Base-by-base conservation (phyloP, 2,329 filamentous ascomycete species). In the Ampelomyces quisqualis region DNA sequence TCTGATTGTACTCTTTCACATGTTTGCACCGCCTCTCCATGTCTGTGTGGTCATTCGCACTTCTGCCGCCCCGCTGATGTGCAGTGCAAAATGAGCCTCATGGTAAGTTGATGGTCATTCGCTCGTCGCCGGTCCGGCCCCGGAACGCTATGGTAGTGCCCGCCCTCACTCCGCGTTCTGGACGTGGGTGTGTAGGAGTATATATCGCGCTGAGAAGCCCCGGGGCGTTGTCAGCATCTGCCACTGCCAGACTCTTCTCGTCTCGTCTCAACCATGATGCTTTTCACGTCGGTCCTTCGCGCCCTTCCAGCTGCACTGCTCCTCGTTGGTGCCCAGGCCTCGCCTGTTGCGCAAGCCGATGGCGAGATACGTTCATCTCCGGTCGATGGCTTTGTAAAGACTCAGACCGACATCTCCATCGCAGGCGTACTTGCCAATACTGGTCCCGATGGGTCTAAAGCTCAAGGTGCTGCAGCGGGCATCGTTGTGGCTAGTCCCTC, bases 401-500 rank as follows among this genome's bases (percentile, higher is more conserved):
- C 62, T 2, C 73, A 81, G 51, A 71, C 69, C 14, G 53, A 64
- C 0, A 64, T 78, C 43, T 73, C 79, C 6, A 65, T 78, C 17
- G 69, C 78, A 49, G 74, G 76, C 18, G 69, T 77, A 10, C 60
- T 81, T 28, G 72, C 75, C 55, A 82, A 82, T 53, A 78, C 81
- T 40, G 79, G 79, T 5, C 60, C 77, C 0, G 58, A 70, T 58
- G 78, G 78, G 13, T 68, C 68, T 5, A 69, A 72, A 39, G 76
- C 71, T 7, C 49, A 62, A 10, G 77, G 76, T 29, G 77, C 75
- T 3, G 63, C 63, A 17, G 58, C 74, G 2, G 78, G 78, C 20
- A 69, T 78, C 38, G 71, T 81, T 3, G 65, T 81, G 43, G 79
- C 78, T 4, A 79, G 76, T 53, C 78, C 78, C 13, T 78, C 74